Conservation (phyloP, 495 filamentous ascomycete genomes). For the Trichoderma erinaceum region DNA sequence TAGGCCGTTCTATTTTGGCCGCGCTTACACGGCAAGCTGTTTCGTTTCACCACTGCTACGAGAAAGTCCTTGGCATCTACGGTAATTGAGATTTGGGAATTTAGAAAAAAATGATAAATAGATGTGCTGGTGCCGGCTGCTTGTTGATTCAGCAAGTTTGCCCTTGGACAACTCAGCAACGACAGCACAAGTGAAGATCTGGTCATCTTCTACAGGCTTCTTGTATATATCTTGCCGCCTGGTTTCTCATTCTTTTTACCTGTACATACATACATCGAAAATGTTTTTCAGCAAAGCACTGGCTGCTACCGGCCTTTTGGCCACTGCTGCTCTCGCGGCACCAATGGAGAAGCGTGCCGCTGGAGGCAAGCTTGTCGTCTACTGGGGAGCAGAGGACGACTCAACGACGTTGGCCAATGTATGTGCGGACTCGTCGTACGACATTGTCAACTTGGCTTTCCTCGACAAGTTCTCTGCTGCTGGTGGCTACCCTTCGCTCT, state of each 20-base stretch:
- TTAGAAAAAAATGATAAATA: conserved; percentile 5
- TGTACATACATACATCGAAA: conserved; percentile 7
- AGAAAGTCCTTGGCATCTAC: neutral
- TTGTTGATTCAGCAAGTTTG: neutral
- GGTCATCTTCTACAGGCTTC: neutral
- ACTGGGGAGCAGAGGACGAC: conserved; percentile 15
- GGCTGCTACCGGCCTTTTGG: conserved; percentile 15
- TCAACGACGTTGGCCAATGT: conserved; percentile 11
- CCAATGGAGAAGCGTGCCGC: conserved; percentile 1
- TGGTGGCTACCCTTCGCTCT: conserved; percentile 13
- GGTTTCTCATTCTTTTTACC: neutral
- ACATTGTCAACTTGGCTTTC: conserved; percentile 17
- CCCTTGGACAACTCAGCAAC: conserved; percentile 8
- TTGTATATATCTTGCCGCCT: conserved; percentile 13
- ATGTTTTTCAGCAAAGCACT: conserved; percentile 16
- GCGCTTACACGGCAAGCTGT: neutral
- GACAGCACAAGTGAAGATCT: neutral
- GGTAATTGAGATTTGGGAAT: neutral
- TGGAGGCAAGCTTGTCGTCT: conserved; percentile 10
- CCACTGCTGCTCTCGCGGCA: neutral
- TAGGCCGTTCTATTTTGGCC: neutral
- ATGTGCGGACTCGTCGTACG: conserved; percentile 14
- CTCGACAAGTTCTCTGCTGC: conserved; percentile 13
- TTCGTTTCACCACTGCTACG: conserved; percentile 4
- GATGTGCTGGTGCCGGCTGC: neutral